Evolutionary conservation across 2,329 filamentous ascomycete species (phyloP).

Genomic region (Alternaria novae-zelandiae): DNA sequence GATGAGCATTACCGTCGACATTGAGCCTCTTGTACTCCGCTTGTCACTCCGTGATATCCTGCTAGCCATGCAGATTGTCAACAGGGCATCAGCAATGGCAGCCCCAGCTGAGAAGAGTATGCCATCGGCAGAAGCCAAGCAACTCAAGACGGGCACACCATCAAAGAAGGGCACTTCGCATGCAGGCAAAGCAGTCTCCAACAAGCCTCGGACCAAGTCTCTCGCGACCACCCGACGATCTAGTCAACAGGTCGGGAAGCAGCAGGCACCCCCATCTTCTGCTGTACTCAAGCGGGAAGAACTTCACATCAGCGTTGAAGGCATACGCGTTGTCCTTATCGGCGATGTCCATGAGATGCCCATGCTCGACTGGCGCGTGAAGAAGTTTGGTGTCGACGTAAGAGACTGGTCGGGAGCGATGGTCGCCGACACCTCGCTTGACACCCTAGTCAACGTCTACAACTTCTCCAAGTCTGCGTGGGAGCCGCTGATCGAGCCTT

Average conservation of each 20-base stretch:
- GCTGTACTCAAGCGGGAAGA: constrained; percentile 74
- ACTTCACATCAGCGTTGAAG: constrained; percentile 83
- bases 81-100: constrained; percentile 87
- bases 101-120: constrained; percentile 57
- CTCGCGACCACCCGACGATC: constrained; percentile 51
- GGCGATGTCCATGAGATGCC: constrained; percentile 95
- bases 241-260: constrained; percentile 62
- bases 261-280: constrained; percentile 61
- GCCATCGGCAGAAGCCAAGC: constrained; percentile 60
- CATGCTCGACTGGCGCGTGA: constrained; percentile 91
- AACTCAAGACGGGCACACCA: constrained; percentile 60
- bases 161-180: constrained; percentile 57
- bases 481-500: constrained; percentile 96
- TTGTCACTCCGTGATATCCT: constrained; percentile 94
- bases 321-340: constrained; percentile 90
- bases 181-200: constrained; percentile 53
- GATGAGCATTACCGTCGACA: constrained; percentile 82
- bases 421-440: constrained; percentile 86
- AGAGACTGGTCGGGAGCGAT: constrained; percentile 90
- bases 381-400: constrained; percentile 83
- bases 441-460: constrained; percentile 95
- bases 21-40: constrained; percentile 89
- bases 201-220: constrained; percentile 55
- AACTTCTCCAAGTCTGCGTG: constrained; percentile 99
- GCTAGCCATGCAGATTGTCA: constrained; percentile 89